Evolutionary conservation across 306 rosid genomes (phyloP), one percentile per base, ranked within the genome.

Genomic region (Trifolium fragiferum): DNA sequence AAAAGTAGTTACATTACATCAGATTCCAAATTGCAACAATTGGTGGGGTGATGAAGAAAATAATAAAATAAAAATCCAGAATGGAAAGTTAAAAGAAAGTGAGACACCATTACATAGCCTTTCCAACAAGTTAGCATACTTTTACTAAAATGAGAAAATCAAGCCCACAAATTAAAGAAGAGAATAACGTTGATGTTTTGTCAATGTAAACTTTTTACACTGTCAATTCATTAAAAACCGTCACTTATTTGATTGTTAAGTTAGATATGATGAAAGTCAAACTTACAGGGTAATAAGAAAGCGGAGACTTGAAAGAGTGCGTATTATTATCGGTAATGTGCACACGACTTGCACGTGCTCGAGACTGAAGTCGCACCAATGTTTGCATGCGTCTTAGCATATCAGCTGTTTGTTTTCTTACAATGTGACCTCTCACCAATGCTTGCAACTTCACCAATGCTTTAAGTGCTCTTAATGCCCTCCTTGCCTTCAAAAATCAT

Each of bases 351-450:
- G 90, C 93, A 46, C 97, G 91, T 20, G 91, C 97, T 16, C 89
- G 89, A 10, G 93, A 72, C 53, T 94, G 99, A 64, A 94, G 80
- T 54, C 96, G 72, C 35, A 92, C 97, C 78, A 94, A 83, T 43
- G 99, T 91, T 82, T 92, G 97, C 96, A 94, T 94, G 63, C 96
- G 88, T 84, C 84, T 73, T 14, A 94, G 90, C 99, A 94, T 92
- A 82, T 94, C 96, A 1, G 97, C 78, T 12, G 91, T 90, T 81
- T 90, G 93, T 78, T 92, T 94, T 72, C 99, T 90, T 69, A 92
- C 96, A 51, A 92, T 90, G 86, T 92, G 89, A 47, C 99, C 97
- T 58, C 97, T 85, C 81, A 89, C 99, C 83, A 94, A 82, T 12
- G 99, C 93, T 79, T 94, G 97, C 80, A 94, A 88, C 79, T 90